Percentiles rank a stretch among this genome's conserved stretches.
Evolutionary conservation across 148 eudicot genomes (phyloP).

Genomic region (Rhododendron henanense): DNA sequence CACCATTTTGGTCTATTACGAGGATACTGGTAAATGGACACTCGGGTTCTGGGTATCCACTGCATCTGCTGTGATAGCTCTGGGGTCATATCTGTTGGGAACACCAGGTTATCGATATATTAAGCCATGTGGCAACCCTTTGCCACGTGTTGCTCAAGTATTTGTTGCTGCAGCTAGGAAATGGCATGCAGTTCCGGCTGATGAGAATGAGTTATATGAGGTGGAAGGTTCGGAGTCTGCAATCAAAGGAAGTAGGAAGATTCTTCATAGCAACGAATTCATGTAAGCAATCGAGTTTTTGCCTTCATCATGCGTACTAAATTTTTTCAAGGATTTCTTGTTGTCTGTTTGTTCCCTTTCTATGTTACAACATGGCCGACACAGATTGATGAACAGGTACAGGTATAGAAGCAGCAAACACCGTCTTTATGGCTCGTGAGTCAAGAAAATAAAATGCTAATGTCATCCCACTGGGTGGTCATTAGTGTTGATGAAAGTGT

Average conservation of each 20-base stretch:
- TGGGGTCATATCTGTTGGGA: slow-evolving; percentile 44
- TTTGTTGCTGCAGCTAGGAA: slow-evolving; percentile 64
- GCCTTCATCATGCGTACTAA: too few relatives aligned
- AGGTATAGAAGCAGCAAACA: too few relatives aligned
- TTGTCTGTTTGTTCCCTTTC: neutral
- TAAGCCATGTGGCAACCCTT: slow-evolving; percentile 73
- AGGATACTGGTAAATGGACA: slow-evolving; percentile 77
- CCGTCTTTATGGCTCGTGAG: too few relatives aligned
- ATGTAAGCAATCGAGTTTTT: slow-evolving; percentile 26
- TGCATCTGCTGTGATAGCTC: slow-evolving; percentile 51
- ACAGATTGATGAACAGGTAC: too few relatives aligned
- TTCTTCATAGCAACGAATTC: slow-evolving; percentile 49
- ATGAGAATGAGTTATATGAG: slow-evolving; percentile 49
- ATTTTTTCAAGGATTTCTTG: too few relatives aligned
- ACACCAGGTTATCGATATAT: slow-evolving; percentile 46
- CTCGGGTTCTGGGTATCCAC: slow-evolving; percentile 67
- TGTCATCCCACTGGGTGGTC: too few relatives aligned
- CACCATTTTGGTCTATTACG: slow-evolving; percentile 73
- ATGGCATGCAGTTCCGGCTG: slow-evolving; percentile 20
- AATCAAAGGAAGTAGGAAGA: slow-evolving; percentile 92
- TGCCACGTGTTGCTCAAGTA: slow-evolving; percentile 81
- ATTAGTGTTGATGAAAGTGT: too few relatives aligned
- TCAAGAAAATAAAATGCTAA: too few relatives aligned
- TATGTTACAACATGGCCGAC: neutral
- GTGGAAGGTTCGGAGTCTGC: slow-evolving; percentile 65